Conservation (phyloP, 1,284 basidiomycete genomes). For the Moesziomyces antarcticus region DNA sequence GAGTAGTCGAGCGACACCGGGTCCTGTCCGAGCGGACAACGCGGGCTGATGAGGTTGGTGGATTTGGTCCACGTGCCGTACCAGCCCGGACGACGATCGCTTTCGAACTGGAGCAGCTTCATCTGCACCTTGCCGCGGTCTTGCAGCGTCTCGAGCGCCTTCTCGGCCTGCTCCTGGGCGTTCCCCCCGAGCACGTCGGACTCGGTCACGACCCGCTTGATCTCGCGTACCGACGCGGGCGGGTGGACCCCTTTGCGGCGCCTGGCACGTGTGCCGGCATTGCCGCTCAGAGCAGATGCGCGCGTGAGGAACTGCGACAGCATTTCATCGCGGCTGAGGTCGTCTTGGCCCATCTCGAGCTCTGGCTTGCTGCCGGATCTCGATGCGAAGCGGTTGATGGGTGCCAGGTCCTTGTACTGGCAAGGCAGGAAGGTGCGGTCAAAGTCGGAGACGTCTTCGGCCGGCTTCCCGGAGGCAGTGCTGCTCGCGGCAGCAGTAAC, state of each 20-base stretch:
- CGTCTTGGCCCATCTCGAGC: slow-evolving; percentile 16
- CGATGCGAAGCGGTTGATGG: slow-evolving; percentile 55
- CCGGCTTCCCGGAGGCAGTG: slow-evolving; percentile 14
- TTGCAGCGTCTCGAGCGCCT: slow-evolving; percentile 53
- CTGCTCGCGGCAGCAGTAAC: slow-evolving; percentile 6
- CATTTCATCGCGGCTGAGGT: slow-evolving; percentile 31
- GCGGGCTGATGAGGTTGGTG: slow-evolving; percentile 58
- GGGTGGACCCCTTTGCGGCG: slow-evolving; percentile 54
- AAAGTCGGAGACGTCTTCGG: slow-evolving; percentile 48
- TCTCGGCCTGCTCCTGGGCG: slow-evolving; percentile 56
- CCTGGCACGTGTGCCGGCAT: not conserved
- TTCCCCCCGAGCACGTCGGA: slow-evolving; percentile 63
- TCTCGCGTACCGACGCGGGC: slow-evolving; percentile 58
- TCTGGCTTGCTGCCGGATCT: slow-evolving; percentile 3
- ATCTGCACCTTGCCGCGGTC: slow-evolving; percentile 59
- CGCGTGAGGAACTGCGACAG: slow-evolving; percentile 46
- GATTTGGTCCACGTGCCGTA: slow-evolving; percentile 64
- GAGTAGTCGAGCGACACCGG: slow-evolving; percentile 64
- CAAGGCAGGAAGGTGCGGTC: slow-evolving; percentile 62
- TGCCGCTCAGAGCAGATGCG: slow-evolving; percentile 9
- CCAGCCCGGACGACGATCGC: slow-evolving; percentile 64
- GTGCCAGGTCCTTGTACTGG: slow-evolving; percentile 62
- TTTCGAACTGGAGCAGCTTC: slow-evolving; percentile 63
- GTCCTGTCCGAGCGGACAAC: slow-evolving; percentile 63
- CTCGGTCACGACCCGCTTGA: slow-evolving; percentile 63